These are phyloP conservation scores for Musa schizocarpa DNA, from an alignment of 176 grass and related monocot genomes.

Conservation along the genomic window DNA sequence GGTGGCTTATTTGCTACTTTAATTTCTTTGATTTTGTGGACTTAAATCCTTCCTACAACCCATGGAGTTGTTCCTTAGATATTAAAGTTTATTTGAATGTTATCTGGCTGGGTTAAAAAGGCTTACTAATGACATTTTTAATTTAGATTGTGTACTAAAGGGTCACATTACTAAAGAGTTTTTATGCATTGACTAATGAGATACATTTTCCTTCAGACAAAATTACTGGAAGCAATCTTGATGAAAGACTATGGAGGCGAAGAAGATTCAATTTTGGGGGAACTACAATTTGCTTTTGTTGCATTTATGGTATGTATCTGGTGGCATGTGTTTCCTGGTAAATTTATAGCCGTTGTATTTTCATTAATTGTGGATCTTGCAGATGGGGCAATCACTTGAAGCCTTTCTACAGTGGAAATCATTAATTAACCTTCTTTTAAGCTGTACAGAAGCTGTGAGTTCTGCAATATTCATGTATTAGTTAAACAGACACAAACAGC, in stretches of 20 bases:
- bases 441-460: constrained; percentile 82
- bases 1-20: too few species aligned
- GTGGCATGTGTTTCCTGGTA: background rate
- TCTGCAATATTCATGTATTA: background rate
- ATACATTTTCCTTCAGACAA: constrained; percentile 42
- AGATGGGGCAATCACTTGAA: constrained; percentile 90
- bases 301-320: constrained; percentile 72
- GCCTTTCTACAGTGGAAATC: constrained; percentile 89
- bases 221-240: constrained; percentile 60
- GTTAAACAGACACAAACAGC: too few species aligned
- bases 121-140: too few species aligned
- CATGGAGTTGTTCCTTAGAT: too few species aligned
- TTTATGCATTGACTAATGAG: constrained; percentile 1
- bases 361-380: constrained; percentile 23
- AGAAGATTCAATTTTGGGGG: constrained; percentile 78
- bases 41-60: too few species aligned
- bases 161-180: constrained; percentile 14
- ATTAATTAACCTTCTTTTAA: constrained; percentile 76
- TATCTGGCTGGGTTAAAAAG: background rate
- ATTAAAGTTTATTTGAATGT: background rate
- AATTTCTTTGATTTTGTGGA: too few species aligned
- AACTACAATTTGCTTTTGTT: constrained; percentile 77
- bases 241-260: constrained; percentile 47
- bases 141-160: background rate
- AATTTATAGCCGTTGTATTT: constrained; percentile 5